Percentiles rank a stretch among this genome's conserved stretches.
These are phyloP conservation scores for Croton laevigatus DNA, from an alignment of 441 rosid genomes.

Conservation along the genomic window DNA sequence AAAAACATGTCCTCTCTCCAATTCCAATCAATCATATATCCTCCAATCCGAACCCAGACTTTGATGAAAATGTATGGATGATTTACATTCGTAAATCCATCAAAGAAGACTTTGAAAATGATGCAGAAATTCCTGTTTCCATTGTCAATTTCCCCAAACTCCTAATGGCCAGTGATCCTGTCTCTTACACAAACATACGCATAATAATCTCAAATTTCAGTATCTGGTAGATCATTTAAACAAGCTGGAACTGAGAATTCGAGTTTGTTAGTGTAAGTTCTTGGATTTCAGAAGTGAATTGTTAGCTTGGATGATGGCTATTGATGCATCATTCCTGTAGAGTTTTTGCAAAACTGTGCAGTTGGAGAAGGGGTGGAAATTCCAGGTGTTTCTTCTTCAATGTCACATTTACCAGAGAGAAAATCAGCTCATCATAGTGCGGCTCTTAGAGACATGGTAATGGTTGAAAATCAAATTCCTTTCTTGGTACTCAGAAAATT, in stretches of 20 bases:
- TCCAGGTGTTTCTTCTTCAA: conserved; percentile 28
- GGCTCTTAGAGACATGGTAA: conserved; percentile 60
- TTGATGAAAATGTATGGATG: conserved; percentile 64
- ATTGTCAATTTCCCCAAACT: conserved; percentile 60
- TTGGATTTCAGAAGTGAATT: conserved; percentile 45
- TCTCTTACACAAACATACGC: conserved; percentile 46
- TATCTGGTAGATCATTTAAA: conserved; percentile 42
- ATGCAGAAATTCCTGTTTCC: conserved; percentile 37
- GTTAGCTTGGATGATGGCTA: conserved; percentile 80
- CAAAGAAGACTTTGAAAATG: conserved; percentile 43
- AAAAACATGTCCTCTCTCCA: conserved; percentile 23
- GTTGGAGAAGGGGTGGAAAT: conserved; percentile 28
- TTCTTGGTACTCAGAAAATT: conserved; percentile 49
- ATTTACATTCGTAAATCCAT: conserved; percentile 43
- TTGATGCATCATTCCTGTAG: conserved; percentile 61
- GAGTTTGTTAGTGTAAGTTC: conserved; percentile 58
- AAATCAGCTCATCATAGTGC: conserved; percentile 53
- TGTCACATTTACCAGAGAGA: conserved; percentile 43
- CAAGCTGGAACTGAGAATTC: conserved; percentile 34
- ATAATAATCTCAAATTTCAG: conserved; percentile 28
- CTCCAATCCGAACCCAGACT: conserved; percentile 25
- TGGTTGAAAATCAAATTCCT: conserved; percentile 82
- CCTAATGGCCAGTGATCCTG: conserved; percentile 39
- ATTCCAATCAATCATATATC: conserved; percentile 18
- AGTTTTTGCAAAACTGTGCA: conserved; percentile 50